A percentile compares a stretch with the other conserved stretches of the same genome.
Conservation (phyloP, 1,284 basidiomycete genomes). For the Tilletia caries region DNA sequence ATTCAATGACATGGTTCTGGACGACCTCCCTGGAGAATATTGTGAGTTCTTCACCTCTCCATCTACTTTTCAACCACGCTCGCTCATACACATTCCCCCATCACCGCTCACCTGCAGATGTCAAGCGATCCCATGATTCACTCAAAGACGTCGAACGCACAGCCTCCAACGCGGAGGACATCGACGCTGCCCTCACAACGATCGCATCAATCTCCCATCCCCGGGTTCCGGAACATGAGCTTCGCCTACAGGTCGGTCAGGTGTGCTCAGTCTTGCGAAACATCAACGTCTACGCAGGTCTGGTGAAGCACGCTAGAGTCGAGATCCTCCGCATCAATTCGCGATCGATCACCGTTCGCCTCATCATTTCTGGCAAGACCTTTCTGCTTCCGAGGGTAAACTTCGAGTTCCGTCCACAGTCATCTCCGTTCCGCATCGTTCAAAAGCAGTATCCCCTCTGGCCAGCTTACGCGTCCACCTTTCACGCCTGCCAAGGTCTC, state of each 20-base stretch:
- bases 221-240: not conserved
- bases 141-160: not conserved
- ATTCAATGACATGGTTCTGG: not conserved
- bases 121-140: not conserved
- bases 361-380: too few relatives aligned
- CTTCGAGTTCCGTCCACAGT: not conserved
- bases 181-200: not conserved
- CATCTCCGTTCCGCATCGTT: not conserved
- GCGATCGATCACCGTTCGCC: too few relatives aligned
- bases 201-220: not conserved
- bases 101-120: too few relatives aligned
- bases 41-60: too few relatives aligned
- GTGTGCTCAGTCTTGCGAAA: not conserved
- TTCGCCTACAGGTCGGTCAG: not conserved
- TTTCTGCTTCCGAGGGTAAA: not conserved
- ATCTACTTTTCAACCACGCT: too few relatives aligned
- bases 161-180: not conserved
- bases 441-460: not conserved
- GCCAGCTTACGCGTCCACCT: not conserved
- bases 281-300: not conserved
- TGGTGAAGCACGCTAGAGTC: slow-evolving; percentile 1
- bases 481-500: not conserved
- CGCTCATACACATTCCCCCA: not conserved
- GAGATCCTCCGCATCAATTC: too few relatives aligned
- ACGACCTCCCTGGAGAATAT: too few relatives aligned